phyloP scores from a whole-genome alignment of 2,329 filamentous ascomycete species.

The Lachnum nothofagi region DNA sequence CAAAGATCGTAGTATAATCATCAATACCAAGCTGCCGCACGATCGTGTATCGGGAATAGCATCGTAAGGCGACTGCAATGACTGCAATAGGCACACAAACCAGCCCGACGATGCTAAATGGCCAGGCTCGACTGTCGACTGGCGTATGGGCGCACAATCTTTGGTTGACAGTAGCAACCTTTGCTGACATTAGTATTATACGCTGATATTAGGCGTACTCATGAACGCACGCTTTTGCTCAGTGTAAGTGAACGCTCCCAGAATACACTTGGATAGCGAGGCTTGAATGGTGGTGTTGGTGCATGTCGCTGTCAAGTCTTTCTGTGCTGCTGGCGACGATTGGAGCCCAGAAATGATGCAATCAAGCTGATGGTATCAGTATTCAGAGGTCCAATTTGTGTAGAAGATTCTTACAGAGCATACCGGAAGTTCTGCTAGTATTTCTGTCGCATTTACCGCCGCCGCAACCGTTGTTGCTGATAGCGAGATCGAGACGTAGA shows the following conservation, averaged over 20 bases:
- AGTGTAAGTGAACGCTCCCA: too few relatives aligned
- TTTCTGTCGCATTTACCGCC: slow-evolving; percentile 2
- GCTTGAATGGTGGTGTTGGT: too few relatives aligned
- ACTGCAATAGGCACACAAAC: slow-evolving; percentile 10
- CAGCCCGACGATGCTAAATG: slow-evolving; percentile 5
- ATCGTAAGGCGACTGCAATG: slow-evolving; percentile 13
- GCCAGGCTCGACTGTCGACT: slow-evolving; percentile 5
- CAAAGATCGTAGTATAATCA: slow-evolving; percentile 11
- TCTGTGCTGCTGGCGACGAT: too few relatives aligned
- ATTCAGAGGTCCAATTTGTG: background rate
- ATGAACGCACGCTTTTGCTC: slow-evolving; percentile 8
- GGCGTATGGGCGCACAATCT: slow-evolving; percentile 12
- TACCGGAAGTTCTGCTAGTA: slow-evolving; percentile 6
- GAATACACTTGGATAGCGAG: too few relatives aligned
- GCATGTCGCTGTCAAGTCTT: too few relatives aligned
- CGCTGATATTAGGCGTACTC: background rate
- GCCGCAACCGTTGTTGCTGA: background rate
- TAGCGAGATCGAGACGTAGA: slow-evolving; percentile 1
- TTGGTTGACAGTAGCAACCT: slow-evolving; percentile 1
- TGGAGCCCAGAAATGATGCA: slow-evolving; percentile 9
- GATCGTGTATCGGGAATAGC: slow-evolving; percentile 15
- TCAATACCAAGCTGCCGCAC: slow-evolving; percentile 10
- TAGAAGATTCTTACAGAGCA: slow-evolving; percentile 12
- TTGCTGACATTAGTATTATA: slow-evolving; percentile 5
- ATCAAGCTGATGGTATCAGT: slow-evolving; percentile 4